Evolutionary conservation across 768 basidiomycete species (phyloP).

Genomic region (Suillus hirtellus): DNA sequence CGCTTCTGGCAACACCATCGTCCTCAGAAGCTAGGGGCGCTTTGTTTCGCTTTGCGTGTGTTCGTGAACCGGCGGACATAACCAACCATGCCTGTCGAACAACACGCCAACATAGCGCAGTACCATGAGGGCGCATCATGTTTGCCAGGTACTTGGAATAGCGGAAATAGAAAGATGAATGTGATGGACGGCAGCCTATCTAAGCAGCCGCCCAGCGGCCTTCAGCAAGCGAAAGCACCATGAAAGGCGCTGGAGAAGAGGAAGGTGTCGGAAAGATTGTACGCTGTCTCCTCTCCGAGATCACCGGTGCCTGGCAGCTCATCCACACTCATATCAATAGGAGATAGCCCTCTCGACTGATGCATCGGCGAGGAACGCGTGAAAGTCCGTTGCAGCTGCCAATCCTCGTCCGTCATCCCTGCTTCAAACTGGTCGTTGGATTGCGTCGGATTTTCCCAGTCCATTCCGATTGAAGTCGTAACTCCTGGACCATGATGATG

Average conservation of each 20-base stretch:
- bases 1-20: background rate
- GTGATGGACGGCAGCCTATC: background rate
- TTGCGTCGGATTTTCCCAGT: background rate
- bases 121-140: background rate
- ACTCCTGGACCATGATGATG: background rate
- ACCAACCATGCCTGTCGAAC: background rate
- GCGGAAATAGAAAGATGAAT: background rate
- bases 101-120: background rate
- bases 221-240: background rate
- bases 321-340: slow-evolving; percentile 4
- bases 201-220: no score
- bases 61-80: background rate
- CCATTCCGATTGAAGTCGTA: background rate
- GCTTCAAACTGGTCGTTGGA: background rate
- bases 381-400: background rate
- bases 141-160: background rate
- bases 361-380: background rate
- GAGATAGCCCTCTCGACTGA: slow-evolving; percentile 4
- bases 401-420: background rate
- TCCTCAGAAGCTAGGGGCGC: background rate
- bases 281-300: background rate
- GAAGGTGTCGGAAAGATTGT: background rate
- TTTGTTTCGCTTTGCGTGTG: background rate
- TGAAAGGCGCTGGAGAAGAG: background rate
- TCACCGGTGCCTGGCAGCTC: background rate